Conservation (phyloP, 139 green algal species). For the Ettlia oleoabundans region DNA sequence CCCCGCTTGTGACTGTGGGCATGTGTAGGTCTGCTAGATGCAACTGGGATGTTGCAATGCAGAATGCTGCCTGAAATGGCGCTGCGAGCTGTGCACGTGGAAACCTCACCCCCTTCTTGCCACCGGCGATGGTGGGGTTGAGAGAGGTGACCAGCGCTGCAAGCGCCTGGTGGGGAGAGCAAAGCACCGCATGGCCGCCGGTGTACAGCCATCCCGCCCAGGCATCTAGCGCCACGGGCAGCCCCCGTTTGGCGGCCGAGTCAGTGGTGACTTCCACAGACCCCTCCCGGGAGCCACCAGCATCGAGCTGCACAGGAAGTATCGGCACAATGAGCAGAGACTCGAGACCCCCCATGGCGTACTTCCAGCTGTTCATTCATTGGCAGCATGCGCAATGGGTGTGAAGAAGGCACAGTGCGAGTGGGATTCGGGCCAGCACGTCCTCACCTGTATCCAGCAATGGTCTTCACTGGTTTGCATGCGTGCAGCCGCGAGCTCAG, state of each 20-base stretch:
- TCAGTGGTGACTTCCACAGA: slow-evolving; percentile 52
- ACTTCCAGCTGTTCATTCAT: no score
- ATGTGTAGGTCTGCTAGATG: no score
- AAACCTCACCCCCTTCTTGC: slow-evolving; percentile 25
- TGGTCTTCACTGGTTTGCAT: slow-evolving; percentile 58
- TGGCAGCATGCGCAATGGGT: no score
- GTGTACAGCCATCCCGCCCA: slow-evolving; percentile 58
- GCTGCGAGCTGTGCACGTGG: no score
- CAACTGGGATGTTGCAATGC: no score
- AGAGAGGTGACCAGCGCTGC: slow-evolving; percentile 46
- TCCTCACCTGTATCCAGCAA: slow-evolving; percentile 46
- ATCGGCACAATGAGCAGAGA: no score
- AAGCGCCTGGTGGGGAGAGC: slow-evolving; percentile 39
- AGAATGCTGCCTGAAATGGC: no score
- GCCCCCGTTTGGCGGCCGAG: slow-evolving; percentile 42
- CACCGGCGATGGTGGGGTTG: slow-evolving; percentile 37
- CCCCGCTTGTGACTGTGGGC: no score
- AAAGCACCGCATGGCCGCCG: slow-evolving; percentile 44
- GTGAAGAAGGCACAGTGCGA: not conserved
- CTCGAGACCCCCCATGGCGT: no score
- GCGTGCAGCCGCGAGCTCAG: slow-evolving; percentile 31
- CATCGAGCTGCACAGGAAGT: slow-evolving; percentile 22
- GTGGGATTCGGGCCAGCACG: no score
- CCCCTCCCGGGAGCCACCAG: not conserved
- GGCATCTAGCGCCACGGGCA: slow-evolving; percentile 28